Evolutionary conservation across 164 flowering plant genomes (phyloP).

Genomic region (Nelumbo lutea): DNA sequence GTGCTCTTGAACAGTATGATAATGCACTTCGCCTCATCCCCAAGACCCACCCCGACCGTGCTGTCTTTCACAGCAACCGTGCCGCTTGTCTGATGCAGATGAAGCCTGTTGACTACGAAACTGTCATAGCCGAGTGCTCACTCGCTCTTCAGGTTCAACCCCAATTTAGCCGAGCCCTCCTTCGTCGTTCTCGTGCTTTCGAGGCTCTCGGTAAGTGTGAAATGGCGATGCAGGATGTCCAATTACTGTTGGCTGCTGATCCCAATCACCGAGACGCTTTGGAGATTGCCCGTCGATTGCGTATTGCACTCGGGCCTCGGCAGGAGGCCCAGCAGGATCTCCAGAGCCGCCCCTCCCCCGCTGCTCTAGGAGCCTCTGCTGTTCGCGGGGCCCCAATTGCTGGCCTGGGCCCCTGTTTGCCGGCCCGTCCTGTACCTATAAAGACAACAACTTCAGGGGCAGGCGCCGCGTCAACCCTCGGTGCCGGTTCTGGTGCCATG

Average conservation of each 20-base stretch:
- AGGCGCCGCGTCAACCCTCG: constrained; percentile 6
- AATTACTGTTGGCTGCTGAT: constrained; percentile 50
- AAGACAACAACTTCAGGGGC: constrained; percentile 31
- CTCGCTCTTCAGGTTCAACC: constrained; percentile 88
- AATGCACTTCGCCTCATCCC: constrained; percentile 78
- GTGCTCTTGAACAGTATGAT: constrained; percentile 82
- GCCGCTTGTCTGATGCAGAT: constrained; percentile 99
- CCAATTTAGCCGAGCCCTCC: constrained; percentile 64
- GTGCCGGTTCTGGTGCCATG: constrained; percentile 1
- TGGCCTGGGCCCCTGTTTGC: constrained; percentile 88
- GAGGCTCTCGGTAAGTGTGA: constrained; percentile 86
- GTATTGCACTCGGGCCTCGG: constrained; percentile 60
- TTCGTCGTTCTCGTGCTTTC: constrained; percentile 78
- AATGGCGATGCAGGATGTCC: constrained; percentile 81
- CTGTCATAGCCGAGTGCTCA: constrained; percentile 79
- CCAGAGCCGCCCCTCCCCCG: constrained; percentile 93
- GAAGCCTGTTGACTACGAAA: constrained; percentile 83
- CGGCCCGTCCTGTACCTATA: constrained; percentile 68
- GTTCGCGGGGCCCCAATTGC: constrained; percentile 88
- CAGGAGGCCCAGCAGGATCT: constrained; percentile 81
- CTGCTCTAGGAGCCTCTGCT: constrained; percentile 96
- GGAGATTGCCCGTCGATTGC: constrained; percentile 64
- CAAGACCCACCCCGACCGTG: constrained; percentile 77
- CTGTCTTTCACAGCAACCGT: constrained; percentile 88
- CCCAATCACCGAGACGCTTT: constrained; percentile 75